Conservation (phyloP, 192 early-diverging fungal genomes). For the Rhizophagus prolifer region DNA sequence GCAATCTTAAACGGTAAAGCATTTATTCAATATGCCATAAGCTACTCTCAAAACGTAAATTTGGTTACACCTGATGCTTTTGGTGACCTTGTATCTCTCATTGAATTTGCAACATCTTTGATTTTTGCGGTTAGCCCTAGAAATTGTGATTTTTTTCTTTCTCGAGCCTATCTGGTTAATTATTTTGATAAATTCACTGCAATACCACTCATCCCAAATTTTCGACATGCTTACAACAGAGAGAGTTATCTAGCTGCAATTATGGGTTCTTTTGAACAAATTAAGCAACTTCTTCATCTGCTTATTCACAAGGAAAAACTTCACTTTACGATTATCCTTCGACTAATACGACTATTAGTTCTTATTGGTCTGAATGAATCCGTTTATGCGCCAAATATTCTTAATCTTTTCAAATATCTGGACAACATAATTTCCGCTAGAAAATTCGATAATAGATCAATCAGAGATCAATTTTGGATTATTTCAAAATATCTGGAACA, state of each 20-base stretch:
- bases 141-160: conserved; percentile 4
- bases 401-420: conserved; percentile 16
- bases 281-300: not conserved
- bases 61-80: not conserved
- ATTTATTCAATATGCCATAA: conserved; percentile 22
- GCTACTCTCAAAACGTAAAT: not conserved
- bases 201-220: not conserved
- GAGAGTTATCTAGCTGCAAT: not conserved
- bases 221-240: not conserved
- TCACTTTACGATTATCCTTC: not conserved
- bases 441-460: not conserved
- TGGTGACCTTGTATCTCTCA: conserved; percentile 17
- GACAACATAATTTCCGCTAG: not conserved
- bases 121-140: not conserved
- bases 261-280: not conserved
- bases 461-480: too few species aligned
- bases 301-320: not conserved
- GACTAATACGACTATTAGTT: conserved; percentile 11
- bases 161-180: conserved; percentile 10
- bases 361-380: conserved; percentile 20
- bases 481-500: not conserved
- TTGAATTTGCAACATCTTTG: conserved; percentile 6
- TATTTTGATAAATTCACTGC: not conserved
- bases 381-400: not conserved
- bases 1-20: not conserved